Base-by-base conservation (phyloP, 768 basidiomycete genomes). In the Rhodotorula paludigena region DNA sequence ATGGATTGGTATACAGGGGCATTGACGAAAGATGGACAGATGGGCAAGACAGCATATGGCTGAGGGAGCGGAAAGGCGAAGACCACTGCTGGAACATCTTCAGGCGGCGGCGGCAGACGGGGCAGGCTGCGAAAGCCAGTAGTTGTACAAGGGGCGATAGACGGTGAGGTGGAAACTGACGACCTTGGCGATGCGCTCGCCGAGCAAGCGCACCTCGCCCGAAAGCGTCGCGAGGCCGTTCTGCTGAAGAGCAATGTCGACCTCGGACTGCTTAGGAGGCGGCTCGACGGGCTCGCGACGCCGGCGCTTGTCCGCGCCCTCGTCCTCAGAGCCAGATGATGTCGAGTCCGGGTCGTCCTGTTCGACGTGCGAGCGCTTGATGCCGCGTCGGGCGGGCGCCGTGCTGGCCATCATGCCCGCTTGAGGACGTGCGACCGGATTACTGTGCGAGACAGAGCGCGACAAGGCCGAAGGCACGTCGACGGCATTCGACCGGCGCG, bases 101-200 rank as follows among this genome's bases (percentile, higher is more conserved):
- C 20, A 49, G n/a, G 44, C 32, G 42, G 33, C 28, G 20, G 44
- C 35, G 23, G 57, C 30, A 32, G 55, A 35, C 18, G 41, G 20
- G 32, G 57, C 23, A 35, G 32, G 57, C 32, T 9, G 21, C 5
- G 66, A 30, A 14, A 69, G 68, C 21, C 64, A 28, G 9, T 47
- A 83, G 78, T 88, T 86, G 79, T 92, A 92, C 63, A 90, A 77
- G n/a, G 84, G 83, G 44, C 88, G 80, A 77, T 89, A 90, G 58
- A 88, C 85, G 69, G 85, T 84, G 59, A 89, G 81, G 77, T 92
- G 89, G 72, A 89, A 85, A 54, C 84, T 80, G 5, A 86, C 86
- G 60, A 92, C 82, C 65, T 86, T 85, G 51, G 86, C 83, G 42
- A 90, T 82, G 75, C 87, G 85, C 74, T 89, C 86, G 36, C 84